A percentile compares a stretch with the other conserved stretches of the same genome.
Evolutionary conservation across 2,329 filamentous ascomycete genomes (phyloP).

Genomic region (Fonsecaea monophora): DNA sequence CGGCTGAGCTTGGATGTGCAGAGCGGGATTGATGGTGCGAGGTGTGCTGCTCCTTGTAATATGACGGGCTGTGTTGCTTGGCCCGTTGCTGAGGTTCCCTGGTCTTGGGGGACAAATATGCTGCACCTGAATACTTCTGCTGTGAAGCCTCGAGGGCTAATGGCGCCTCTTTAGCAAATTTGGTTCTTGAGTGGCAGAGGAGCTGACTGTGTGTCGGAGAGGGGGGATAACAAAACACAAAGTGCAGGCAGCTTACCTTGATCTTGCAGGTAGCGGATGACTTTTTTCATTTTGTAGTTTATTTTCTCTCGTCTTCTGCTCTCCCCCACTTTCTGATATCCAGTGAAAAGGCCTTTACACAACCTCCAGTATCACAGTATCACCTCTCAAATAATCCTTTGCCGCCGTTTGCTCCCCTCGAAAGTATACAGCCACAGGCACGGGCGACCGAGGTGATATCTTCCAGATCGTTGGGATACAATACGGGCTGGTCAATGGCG

Average conservation of each 20-base stretch:
- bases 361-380: background rate
- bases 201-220: background rate
- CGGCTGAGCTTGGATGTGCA: conserved; percentile 12
- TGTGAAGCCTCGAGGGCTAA: conserved; percentile 33
- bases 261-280: conserved; percentile 37
- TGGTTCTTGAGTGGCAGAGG: background rate
- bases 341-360: background rate
- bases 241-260: conserved; percentile 33
- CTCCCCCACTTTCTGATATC: background rate
- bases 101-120: conserved; percentile 32
- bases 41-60: conserved; percentile 19
- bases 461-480: background rate
- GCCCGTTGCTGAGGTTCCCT: conserved; percentile 34
- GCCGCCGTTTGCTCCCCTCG: background rate
- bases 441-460: background rate
- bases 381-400: background rate
- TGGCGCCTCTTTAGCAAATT: background rate
- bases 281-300: conserved; percentile 32
- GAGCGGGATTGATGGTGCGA: conserved; percentile 18
- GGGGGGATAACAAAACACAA: background rate
- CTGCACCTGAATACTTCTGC: conserved; percentile 29
- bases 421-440: background rate
- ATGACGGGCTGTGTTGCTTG: conserved; percentile 14
- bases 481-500: background rate
- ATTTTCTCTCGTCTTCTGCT: background rate